These are phyloP conservation scores for Hordeum marinum DNA, from an alignment of 176 grass and related monocot species.

Conservation along the genomic window DNA sequence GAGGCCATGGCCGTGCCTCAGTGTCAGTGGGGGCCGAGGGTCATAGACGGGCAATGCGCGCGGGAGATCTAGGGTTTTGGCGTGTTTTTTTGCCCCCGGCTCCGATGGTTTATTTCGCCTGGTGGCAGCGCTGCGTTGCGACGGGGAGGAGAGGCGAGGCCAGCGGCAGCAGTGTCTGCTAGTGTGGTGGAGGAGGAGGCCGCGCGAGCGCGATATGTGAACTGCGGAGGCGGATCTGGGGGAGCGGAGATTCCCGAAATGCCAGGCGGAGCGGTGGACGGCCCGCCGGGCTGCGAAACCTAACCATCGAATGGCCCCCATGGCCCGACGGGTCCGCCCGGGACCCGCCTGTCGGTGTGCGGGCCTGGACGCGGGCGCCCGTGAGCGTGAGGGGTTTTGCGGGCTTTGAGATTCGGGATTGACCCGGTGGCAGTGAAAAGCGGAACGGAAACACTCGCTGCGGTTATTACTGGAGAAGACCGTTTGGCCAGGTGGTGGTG, in stretches of 20 bases:
- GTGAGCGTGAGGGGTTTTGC: neutral
- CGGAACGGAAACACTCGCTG: neutral
- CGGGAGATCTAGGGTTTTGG: conserved; percentile 83
- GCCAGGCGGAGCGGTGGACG: neutral
- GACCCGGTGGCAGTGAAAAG: neutral
- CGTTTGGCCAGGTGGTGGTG: neutral
- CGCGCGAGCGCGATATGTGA: neutral
- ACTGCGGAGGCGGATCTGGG: conserved; percentile 37
- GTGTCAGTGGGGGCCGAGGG: conserved; percentile 9
- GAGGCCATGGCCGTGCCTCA: conserved; percentile 42
- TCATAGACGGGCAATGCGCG: conserved; percentile 40
- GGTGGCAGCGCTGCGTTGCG: neutral
- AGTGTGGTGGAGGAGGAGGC: neutral
- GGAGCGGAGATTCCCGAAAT: conserved; percentile 33
- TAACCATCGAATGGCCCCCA: neutral
- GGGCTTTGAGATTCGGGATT: neutral
- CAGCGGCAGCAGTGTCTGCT: neutral
- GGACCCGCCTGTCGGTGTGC: neutral
- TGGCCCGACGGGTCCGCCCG: neutral
- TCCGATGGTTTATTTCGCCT: neutral
- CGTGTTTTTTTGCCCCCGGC: conserved; percentile 6
- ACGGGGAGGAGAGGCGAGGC: neutral
- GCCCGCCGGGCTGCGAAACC: neutral
- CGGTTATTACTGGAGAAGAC: too few species aligned
- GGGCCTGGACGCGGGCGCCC: neutral